Evolutionary conservation across 2,329 filamentous ascomycete genomes (phyloP).

Genomic region (Diaporthe vaccinii): DNA sequence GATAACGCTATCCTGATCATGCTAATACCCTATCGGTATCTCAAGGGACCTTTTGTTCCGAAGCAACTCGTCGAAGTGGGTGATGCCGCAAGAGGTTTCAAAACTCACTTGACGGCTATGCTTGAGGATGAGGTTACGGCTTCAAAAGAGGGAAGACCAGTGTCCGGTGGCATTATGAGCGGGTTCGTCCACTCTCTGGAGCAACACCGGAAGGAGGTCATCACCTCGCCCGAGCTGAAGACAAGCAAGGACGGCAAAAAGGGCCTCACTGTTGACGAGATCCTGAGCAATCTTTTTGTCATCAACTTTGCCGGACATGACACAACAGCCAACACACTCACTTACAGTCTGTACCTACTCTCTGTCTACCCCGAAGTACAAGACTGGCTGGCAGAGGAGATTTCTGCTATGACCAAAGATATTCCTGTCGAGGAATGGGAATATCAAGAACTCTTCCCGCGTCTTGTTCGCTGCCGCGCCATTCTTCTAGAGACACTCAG

Average conservation of each 20-base stretch:
- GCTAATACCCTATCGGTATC: slow-evolving; percentile 6
- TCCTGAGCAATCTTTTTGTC: slow-evolving; percentile 64
- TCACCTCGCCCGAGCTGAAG: background rate
- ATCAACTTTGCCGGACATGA: slow-evolving; percentile 66
- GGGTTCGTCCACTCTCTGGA: background rate
- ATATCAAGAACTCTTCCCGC: slow-evolving; percentile 54
- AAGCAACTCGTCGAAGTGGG: slow-evolving; percentile 3
- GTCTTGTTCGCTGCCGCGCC: slow-evolving; percentile 55
- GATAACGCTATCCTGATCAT: slow-evolving; percentile 13
- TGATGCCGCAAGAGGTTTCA: background rate
- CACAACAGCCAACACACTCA: slow-evolving; percentile 61
- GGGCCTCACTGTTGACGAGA: slow-evolving; percentile 55
- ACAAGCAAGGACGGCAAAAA: slow-evolving; percentile 8
- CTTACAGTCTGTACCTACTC: slow-evolving; percentile 58
- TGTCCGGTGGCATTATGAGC: background rate
- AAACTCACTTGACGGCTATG: background rate
- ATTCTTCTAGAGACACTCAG: slow-evolving; percentile 59
- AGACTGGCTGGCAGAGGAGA: slow-evolving; percentile 58
- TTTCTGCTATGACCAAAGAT: slow-evolving; percentile 46
- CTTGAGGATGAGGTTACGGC: background rate
- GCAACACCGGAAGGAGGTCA: background rate
- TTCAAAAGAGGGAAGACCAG: background rate
- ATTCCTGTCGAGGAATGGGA: slow-evolving; percentile 47
- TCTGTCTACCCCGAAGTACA: slow-evolving; percentile 60
- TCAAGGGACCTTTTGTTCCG: slow-evolving; percentile 8